A percentile compares a stretch with the other conserved stretches of the same genome.
Evolutionary conservation across 1,284 basidiomycete species (phyloP).

Genomic region (Marasmius oreades): DNA sequence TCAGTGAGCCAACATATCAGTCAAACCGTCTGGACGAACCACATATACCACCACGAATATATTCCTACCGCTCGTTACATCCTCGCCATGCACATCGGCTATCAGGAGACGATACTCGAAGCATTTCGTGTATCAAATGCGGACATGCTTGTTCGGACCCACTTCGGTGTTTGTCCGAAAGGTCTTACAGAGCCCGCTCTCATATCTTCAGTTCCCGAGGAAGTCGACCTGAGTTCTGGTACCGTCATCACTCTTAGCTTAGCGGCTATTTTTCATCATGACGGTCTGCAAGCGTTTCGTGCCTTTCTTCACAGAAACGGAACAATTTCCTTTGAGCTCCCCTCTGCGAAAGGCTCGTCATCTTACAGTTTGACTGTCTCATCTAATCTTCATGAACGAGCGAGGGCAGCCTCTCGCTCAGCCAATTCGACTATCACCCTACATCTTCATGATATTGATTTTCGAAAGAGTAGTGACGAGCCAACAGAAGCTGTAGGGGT

Average conservation of each 20-base stretch:
- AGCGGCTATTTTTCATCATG: background rate
- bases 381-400: background rate
- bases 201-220: background rate
- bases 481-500: background rate
- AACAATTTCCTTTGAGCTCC: background rate
- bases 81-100: background rate
- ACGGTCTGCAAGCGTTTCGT: background rate
- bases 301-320: background rate
- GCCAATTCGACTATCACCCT: background rate
- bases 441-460: background rate
- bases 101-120: background rate
- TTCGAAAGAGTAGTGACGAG: background rate
- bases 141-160: background rate
- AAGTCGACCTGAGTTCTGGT: background rate
- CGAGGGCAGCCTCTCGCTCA: background rate
- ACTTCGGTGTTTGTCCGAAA: background rate
- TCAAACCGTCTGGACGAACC: background rate
- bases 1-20: background rate
- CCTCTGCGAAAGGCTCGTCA: background rate
- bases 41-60: conserved; percentile 1
- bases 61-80: background rate
- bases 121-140: background rate
- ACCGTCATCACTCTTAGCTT: background rate
- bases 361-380: background rate
- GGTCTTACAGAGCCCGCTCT: background rate